phyloP scores from a whole-genome alignment of 257 asterid species.

The Salvia hispanica region DNA sequence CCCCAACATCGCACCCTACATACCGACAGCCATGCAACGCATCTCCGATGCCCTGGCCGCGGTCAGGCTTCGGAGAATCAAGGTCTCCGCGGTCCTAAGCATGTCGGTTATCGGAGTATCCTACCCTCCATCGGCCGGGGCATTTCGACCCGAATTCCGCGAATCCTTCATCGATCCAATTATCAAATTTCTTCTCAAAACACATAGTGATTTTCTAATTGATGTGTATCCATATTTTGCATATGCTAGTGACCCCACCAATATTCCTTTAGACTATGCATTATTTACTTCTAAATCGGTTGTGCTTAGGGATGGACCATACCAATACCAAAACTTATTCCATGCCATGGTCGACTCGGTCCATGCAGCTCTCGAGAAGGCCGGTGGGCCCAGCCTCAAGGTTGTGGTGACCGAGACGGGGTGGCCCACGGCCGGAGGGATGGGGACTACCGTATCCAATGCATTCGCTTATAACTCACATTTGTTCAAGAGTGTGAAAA shows the following conservation, averaged over 20 bases:
- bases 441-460: conserved; percentile 32
- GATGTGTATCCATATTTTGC: conserved; percentile 45
- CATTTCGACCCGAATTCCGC: background rate
- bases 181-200: conserved; percentile 23
- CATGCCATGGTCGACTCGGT: conserved; percentile 45
- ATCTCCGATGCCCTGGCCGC: conserved; percentile 23
- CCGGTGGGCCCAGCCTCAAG: conserved; percentile 28
- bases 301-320: conserved; percentile 27
- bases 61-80: conserved; percentile 17
- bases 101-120: conserved; percentile 27
- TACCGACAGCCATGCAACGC: conserved; percentile 37
- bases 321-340: conserved; percentile 38
- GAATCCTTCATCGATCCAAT: conserved; percentile 24
- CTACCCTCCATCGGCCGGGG: conserved; percentile 44
- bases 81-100: conserved; percentile 38
- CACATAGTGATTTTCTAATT: conserved; percentile 34
- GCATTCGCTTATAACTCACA: conserved; percentile 40
- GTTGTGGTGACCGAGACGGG: conserved; percentile 52
- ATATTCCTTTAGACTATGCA: conserved; percentile 34
- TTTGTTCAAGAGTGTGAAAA: conserved; percentile 32
- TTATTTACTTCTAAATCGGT: conserved; percentile 23
- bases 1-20: conserved; percentile 21
- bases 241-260: background rate
- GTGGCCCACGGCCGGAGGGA: conserved; percentile 58
- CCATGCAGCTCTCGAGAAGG: conserved; percentile 47